A percentile compares a stretch with the other conserved stretches of the same genome.
phyloP scores from a whole-genome alignment of 805 yeast species.

The Wickerhamiella brachini region DNA sequence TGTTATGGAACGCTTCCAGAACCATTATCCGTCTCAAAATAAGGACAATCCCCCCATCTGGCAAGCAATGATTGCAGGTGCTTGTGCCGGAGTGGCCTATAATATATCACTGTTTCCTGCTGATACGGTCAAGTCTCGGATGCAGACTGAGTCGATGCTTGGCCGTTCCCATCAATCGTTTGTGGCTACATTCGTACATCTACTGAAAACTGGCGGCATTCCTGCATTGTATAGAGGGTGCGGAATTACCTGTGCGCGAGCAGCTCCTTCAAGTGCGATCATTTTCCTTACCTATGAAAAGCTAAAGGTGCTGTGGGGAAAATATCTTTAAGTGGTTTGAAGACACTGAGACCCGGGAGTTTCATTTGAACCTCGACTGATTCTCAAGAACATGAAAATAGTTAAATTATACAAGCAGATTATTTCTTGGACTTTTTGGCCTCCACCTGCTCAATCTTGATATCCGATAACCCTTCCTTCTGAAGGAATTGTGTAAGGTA shows the following conservation, averaged over 20 bases:
- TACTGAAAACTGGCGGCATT: conserved; percentile 45
- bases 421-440: conserved; percentile 63
- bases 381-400: too few relatives aligned
- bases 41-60: conserved; percentile 10
- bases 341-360: too few relatives aligned
- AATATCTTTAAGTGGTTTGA: neutral
- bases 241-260: conserved; percentile 65
- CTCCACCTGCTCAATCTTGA: conserved; percentile 79
- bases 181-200: conserved; percentile 27
- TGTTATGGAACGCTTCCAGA: conserved; percentile 16
- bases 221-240: conserved; percentile 70
- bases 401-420: neutral
- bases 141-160: conserved; percentile 48
- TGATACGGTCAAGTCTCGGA: conserved; percentile 76
- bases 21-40: neutral
- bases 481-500: conserved; percentile 56
- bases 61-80: conserved; percentile 65
- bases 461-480: conserved; percentile 70
- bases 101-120: conserved; percentile 75
- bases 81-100: conserved; percentile 71
- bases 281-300: conserved; percentile 69
- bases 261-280: conserved; percentile 81
- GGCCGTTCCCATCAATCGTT: conserved; percentile 25
- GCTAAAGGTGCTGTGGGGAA: conserved; percentile 9
- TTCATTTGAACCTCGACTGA: too few relatives aligned